Evolutionary conservation across 2,329 filamentous ascomycete genomes (phyloP).

Genomic region (Rhytidhysteron rufulum): DNA sequence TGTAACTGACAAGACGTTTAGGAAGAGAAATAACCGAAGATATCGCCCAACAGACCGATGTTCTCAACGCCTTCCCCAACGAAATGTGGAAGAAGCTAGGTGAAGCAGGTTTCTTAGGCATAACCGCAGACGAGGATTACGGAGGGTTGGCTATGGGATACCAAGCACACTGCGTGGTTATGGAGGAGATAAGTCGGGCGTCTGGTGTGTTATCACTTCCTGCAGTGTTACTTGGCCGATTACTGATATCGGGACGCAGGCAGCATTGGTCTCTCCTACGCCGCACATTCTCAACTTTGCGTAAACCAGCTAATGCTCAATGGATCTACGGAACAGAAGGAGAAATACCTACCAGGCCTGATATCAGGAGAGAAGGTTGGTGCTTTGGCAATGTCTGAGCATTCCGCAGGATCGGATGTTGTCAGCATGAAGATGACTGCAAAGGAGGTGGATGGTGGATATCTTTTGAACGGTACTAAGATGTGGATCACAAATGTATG

Average conservation of each 20-base stretch:
- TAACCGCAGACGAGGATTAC: conserved; percentile 89
- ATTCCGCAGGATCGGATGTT: conserved; percentile 86
- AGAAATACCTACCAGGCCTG: conserved; percentile 72
- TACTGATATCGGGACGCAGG: conserved; percentile 18
- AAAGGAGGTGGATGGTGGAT: conserved; percentile 77
- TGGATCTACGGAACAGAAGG: conserved; percentile 74
- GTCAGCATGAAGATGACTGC: conserved; percentile 92
- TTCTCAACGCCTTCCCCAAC: conserved; percentile 79
- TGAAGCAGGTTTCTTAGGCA: conserved; percentile 83
- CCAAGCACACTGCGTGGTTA: conserved; percentile 90
- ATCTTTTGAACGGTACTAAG: conserved; percentile 82
- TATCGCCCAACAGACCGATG: conserved; percentile 78
- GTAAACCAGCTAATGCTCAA: conserved; percentile 96
- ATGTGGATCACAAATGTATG: conserved; percentile 98
- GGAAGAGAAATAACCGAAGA: conserved; percentile 82
- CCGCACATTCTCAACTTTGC: conserved; percentile 92
- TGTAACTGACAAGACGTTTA: too few relatives aligned
- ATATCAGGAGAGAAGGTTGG: conserved; percentile 79
- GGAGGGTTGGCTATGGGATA: conserved; percentile 91
- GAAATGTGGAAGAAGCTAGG: conserved; percentile 94
- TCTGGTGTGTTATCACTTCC: conserved; percentile 61
- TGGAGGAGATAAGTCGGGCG: conserved; percentile 91
- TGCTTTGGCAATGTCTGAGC: conserved; percentile 92
- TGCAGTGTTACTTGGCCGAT: not conserved
- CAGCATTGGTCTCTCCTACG: conserved; percentile 85